Percentiles rank a stretch among this genome's conserved stretches.
These are phyloP conservation scores for Tolypocladium album DNA, from an alignment of 2,329 filamentous ascomycete species.

Conservation along the genomic window DNA sequence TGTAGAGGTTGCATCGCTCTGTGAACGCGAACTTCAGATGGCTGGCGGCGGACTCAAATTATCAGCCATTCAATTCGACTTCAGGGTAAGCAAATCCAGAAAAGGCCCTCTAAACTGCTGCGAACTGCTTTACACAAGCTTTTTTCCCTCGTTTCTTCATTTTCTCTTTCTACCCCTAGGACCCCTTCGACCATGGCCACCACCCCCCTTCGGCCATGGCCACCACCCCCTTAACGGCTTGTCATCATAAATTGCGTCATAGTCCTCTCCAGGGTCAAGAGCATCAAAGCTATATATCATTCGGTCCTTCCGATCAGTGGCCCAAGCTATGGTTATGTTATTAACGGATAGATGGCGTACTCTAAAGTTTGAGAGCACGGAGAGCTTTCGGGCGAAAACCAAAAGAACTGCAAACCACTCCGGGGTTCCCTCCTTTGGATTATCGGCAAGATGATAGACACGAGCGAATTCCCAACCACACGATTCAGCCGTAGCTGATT, in stretches of 20 bases:
- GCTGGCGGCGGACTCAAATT: no score
- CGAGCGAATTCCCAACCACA: background rate
- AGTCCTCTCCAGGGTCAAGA: background rate
- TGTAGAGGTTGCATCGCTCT: no score
- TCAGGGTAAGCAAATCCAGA: no score
- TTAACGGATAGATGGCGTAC: background rate
- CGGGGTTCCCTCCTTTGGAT: background rate
- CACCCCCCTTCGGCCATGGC: background rate
- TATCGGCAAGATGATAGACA: background rate
- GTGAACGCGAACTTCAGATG: no score
- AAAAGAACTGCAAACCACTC: background rate
- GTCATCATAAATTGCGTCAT: background rate
- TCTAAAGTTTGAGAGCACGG: background rate
- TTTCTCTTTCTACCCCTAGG: background rate
- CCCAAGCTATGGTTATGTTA: background rate
- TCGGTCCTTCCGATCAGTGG: background rate
- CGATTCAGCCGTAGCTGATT: background rate
- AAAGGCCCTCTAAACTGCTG: no score
- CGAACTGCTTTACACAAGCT: no score
- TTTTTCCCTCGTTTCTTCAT: no score
- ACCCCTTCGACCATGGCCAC: no score
- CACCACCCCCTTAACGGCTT: background rate
- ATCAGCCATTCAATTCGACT: no score
- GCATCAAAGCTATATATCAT: background rate
- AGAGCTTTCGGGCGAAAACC: background rate